Conservation (phyloP, 2,329 filamentous ascomycete species). For the Penicillium sp. region DNA sequence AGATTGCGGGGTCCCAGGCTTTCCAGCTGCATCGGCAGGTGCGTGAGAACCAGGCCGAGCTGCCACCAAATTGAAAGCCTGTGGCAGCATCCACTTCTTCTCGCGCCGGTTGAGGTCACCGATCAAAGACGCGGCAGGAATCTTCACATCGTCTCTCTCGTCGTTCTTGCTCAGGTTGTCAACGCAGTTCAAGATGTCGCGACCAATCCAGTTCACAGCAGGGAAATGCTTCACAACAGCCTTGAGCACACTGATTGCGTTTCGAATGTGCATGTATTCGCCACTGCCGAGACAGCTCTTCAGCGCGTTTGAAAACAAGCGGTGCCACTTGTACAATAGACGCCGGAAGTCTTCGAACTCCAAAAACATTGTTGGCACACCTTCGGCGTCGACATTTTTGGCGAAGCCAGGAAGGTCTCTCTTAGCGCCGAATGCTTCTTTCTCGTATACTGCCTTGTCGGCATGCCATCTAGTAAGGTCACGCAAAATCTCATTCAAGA, state of each 20-base stretch:
- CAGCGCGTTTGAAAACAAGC: conserved; percentile 72
- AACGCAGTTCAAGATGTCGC: conserved; percentile 43
- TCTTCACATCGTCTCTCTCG: conserved; percentile 50
- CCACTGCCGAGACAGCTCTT: conserved; percentile 76
- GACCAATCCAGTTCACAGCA: conserved; percentile 81
- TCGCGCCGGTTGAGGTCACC: conserved; percentile 49
- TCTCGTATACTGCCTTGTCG: conserved; percentile 72
- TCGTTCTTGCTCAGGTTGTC: conserved; percentile 45
- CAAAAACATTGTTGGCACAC: conserved; percentile 68
- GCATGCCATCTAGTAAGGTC: conserved; percentile 83
- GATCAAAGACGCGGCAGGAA: conserved; percentile 49
- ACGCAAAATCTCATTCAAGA: conserved; percentile 75
- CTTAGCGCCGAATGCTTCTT: conserved; percentile 69
- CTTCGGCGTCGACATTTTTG: conserved; percentile 66
- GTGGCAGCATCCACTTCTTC: conserved; percentile 50
- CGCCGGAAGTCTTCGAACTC: conserved; percentile 85
- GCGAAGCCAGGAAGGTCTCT: conserved; percentile 75
- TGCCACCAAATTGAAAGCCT: conserved; percentile 44
- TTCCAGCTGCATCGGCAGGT: conserved; percentile 25
- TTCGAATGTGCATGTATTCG: conserved; percentile 98
- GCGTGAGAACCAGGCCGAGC: conserved; percentile 23
- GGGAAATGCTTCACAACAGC: conserved; percentile 79
- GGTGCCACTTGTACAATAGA: conserved; percentile 86
- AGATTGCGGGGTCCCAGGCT: conserved; percentile 28
- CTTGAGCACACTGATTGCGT: conserved; percentile 87